Evolutionary conservation across 1,284 basidiomycete genomes (phyloP), one percentile per base, ranked within the genome.

Genomic region (Gomphus sp.): DNA sequence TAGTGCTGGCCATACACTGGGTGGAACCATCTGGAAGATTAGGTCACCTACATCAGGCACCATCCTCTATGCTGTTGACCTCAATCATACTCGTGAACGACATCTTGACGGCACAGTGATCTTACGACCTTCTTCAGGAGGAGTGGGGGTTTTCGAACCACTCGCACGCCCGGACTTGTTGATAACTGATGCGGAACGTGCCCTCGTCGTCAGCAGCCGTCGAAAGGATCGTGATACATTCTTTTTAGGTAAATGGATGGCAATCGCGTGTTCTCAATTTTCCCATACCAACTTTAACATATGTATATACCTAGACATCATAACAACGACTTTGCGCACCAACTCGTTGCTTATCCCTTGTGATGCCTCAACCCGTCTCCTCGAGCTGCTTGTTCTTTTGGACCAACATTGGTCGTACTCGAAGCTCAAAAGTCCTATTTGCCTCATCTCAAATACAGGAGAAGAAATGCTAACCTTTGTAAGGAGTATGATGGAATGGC

Each of bases 21-120:
- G 97, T 64, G 97, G 96, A 53, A 94, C 95, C 2, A 90, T 99
- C 64, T 99, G 95, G 95, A 98, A 98, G 71, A 89, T 99, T 61
- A 87, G 97, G 43, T 98, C 94, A 0, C 95, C 97, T 1, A 94
- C 93, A 0, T 91, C 93, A 8, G 96, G 95, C 7, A 98, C 97
- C 3, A 87, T 99, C 18, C 77, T 99, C 34, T 97, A 99, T 69
- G 96, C 95, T 11, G 91, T 98, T 18, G 87, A 96, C 65, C 83
- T 98, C 76, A 99, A 99, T 70, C 97, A 99, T 71, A 95, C 94
- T 79, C 84, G 87, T 60, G 97, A 99, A 71, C 84, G 95, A 39
- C 97, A 98, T 74, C 77, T 99, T 33, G 95, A 99, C 64, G 94
- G 94, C 43, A 97, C 96, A 3, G 90, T 97, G 7, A 79, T 93